Evolutionary conservation across 768 basidiomycete species (phyloP), one percentile per base, ranked within the genome.

Genomic region (Naganishia vishniacii): DNA sequence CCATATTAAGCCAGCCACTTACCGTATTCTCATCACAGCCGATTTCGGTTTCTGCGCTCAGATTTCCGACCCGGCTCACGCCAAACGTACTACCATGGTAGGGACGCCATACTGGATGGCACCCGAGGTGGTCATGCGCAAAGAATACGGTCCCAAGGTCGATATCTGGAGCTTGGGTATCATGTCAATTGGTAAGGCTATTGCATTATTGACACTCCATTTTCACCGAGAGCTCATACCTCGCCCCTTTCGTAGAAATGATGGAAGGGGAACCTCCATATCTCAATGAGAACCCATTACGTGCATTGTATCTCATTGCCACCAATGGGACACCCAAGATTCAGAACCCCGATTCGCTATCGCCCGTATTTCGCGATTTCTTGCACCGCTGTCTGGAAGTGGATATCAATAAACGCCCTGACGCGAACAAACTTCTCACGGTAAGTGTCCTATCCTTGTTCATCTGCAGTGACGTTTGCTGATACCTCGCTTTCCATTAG

Each of bases 91-190:
- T 31, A 94, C 91, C n/a, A 94, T 94, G 92, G 91, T 95, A 4
- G 92, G 92, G 34, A 94, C 91, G 12, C 92, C 92, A 0, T 94
- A 94, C 78, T 94, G 92, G 92, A 95, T 95, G 92, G 92, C 92
- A 2, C 92, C 92, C n/a, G 92, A 95, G 77, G 91, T 95, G 59
- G 91, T 95, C 71, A 93, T 91, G 79, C 89, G 92, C 76, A 93
- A 94, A 78, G 91, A 92, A 77, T 95, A 95, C 72, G 91, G 92
- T 48, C 89, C 91, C 26, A 94, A 94, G 77, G 92, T 94, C 23
- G 92, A 94, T 71, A 91, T 95, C 56, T 95, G 92, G 92, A 91
- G 89, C 13, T 83, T 95, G 9, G 92, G 92, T 4, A 95, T 97
- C 79, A 93, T 95, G 91, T 91, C 91, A 4, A 97, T 97, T 66